Base-by-base conservation (phyloP, 306 rosid species). In the Boehmeria nivea region DNA sequence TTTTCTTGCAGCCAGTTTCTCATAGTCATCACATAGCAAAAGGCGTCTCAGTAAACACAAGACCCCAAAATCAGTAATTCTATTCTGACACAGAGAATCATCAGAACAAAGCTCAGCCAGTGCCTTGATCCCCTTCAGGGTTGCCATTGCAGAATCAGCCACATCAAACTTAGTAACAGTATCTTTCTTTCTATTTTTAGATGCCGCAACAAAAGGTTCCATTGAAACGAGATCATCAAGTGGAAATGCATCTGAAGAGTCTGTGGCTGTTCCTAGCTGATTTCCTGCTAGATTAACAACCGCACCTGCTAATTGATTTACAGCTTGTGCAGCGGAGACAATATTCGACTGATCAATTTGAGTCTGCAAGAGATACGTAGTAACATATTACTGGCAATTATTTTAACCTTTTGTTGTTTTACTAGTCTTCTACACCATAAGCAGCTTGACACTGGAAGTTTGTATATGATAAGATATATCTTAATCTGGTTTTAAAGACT, bases 91-190 rank as follows among this genome's bases (percentile, higher is more conserved):
- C 27, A 54, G 36, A 40, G 79, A 51, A 65, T 91, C 87, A 51
- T 75, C 93, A 34, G 69, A 73, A 72, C 93, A 84, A 69, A 91
- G 80, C 70, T 84, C 96, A 39, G 95, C 78, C 68, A 91, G 68
- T 48, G 89, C 93, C 71, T 91, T 87, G 57, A 91, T 80, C 68
- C 98, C 98, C 79, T 84, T 91, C 64, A 91, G 61, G 52, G 95
- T 84, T 62, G 95, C 98, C 68, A 67, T 52, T 20, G 98, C 98
- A 72, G 94, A 87, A 72, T 91, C 98, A 21, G 98, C 93, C 27
- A 88, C 96, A 71, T 79, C 94, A 42, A 91, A 67, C 70, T 91
- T 91, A 43, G 76, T 79, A 33, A 76, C 40, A 48, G 48, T 78
- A 65, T 84, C 95, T 67, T 78, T 80, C 70, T 78, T 87, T 21